phyloP scores from a whole-genome alignment of 2,329 filamentous ascomycete genomes.

The Exophiala sp. region DNA sequence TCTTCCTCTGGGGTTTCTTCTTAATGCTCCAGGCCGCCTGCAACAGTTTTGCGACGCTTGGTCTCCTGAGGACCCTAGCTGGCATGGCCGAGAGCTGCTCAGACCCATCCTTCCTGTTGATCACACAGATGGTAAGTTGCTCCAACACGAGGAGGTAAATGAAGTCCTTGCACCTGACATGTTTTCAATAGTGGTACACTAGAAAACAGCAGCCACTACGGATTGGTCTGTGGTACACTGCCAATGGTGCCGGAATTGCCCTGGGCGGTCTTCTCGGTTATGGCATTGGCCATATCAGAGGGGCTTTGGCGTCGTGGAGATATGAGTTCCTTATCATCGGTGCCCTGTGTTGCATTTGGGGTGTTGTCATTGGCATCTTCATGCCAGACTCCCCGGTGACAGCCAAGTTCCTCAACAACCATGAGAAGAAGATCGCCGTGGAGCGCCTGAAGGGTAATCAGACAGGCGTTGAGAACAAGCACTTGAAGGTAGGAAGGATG shows the following conservation, averaged over 20 bases:
- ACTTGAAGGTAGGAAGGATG: constrained; percentile 44
- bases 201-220: constrained; percentile 56
- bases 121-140: constrained; percentile 35
- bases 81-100: constrained; percentile 47
- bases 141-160: neutral
- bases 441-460: constrained; percentile 52
- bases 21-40: constrained; percentile 51
- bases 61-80: constrained; percentile 52
- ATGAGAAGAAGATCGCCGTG: constrained; percentile 52
- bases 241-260: constrained; percentile 43
- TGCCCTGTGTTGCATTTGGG: constrained; percentile 55
- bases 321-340: constrained; percentile 63
- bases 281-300: constrained; percentile 36
- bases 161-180: neutral
- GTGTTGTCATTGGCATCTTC: constrained; percentile 51
- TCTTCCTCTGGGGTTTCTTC: constrained; percentile 42
- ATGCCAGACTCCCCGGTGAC: constrained; percentile 55
- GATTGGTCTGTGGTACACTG: constrained; percentile 54
- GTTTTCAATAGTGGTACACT: constrained; percentile 50
- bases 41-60: constrained; percentile 50
- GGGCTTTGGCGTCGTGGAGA: constrained; percentile 55
- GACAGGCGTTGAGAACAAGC: constrained; percentile 54
- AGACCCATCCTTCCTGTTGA: constrained; percentile 47
- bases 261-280: constrained; percentile 42
- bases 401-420: constrained; percentile 46